Evolutionary conservation across 1,284 basidiomycete genomes (phyloP), one percentile per base, ranked within the genome.

Genomic region (Papiliotrema flavescens): DNA sequence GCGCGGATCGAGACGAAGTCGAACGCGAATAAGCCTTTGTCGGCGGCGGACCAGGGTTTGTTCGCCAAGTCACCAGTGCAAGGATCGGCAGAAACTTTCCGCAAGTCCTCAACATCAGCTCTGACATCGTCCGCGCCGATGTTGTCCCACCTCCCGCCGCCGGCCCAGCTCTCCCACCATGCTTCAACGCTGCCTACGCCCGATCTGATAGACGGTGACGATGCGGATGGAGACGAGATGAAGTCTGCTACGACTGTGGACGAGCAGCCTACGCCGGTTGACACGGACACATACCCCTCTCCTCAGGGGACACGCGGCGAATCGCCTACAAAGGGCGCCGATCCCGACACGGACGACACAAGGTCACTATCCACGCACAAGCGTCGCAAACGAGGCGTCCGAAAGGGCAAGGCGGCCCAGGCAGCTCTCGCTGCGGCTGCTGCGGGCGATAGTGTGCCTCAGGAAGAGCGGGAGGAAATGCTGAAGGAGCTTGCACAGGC

Each of bases 401-500:
- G 76, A 24, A 78, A 78, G 60, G 76, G 76, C 42, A 78, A 77
- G 59, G 75, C 75, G 2, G 76, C 76, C 8, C 70, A 75, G 50
- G 73, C 71, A 15, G 76, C 76, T 22, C 56, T 68, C 3, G 66
- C 70, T 0, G 72, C 70, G 17, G 65, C 66, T 3, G 61, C 66
- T 1, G 56, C 57, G 8, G 57, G 58, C 3, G 66, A 67, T n/a
- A 53, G 55, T 17, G 54, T 57, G 4, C 55, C 66, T n/a, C 65
- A 66, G 28, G 63, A 61, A 17, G 68, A 73, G 44, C 65, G 73
- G 9, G 76, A 78, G 50, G 71, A 68, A 2, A 58, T 76, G 8
- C 77, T 89, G 57, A 81, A 82, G 13, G 86, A 85, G 8, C 82
- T 93, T 34, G 90, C 89, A 3, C 81, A 81, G 47, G 90, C 87